Evolutionary conservation across 1,284 basidiomycete genomes (phyloP).

Genomic region (Pseudozyma tsukubaensis): DNA sequence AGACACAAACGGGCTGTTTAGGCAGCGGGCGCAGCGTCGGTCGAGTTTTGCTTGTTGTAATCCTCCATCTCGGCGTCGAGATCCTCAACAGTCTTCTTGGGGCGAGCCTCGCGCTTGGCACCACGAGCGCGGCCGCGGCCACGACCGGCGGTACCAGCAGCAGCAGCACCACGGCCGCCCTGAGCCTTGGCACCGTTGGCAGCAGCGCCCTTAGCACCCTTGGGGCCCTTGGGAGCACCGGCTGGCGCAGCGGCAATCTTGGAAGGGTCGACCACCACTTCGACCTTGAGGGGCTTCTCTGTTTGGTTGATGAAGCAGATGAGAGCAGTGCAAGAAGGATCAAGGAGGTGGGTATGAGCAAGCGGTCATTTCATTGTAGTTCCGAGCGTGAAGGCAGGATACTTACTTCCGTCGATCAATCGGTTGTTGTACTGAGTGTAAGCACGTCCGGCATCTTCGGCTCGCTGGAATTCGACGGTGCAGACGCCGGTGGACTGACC

Average conservation of each 20-base stretch:
- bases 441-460: conserved; percentile 90
- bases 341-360: background rate
- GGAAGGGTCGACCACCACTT: conserved; percentile 91
- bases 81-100: conserved; percentile 73
- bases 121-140: conserved; percentile 73
- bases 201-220: conserved; percentile 32
- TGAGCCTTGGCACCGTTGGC: conserved; percentile 32
- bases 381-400: background rate
- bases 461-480: conserved; percentile 84
- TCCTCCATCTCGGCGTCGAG: conserved; percentile 76
- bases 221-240: conserved; percentile 38
- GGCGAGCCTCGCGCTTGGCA: conserved; percentile 68
- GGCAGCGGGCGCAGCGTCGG: conserved; percentile 41
- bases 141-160: conserved; percentile 60
- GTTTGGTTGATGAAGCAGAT: background rate
- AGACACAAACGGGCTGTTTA: conserved; percentile 5
- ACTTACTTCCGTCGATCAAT: conserved; percentile 97
- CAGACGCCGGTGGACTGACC: conserved; percentile 92
- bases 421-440: conserved; percentile 96
- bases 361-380: background rate
- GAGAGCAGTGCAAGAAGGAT: background rate
- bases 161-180: conserved; percentile 33
- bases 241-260: conserved; percentile 69
- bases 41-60: conserved; percentile 59
- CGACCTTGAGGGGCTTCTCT: conserved; percentile 95